Evolutionary conservation across 1,139 yeast genomes (phyloP).

Genomic region (Pichia norvegensis): DNA sequence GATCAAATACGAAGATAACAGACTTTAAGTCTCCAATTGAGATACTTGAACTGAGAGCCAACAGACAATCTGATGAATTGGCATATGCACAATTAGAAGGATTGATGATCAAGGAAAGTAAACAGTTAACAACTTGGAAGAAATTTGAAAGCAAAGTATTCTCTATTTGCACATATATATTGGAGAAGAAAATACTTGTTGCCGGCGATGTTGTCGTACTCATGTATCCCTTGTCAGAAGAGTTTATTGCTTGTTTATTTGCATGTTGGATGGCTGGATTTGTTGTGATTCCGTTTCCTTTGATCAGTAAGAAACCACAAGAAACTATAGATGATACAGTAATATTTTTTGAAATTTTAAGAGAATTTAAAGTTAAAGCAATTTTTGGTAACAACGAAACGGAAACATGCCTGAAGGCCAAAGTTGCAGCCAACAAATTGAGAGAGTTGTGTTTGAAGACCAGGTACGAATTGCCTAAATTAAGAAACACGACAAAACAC

Average conservation of each 20-base stretch:
- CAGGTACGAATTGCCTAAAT: constrained; percentile 40
- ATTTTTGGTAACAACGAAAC: constrained; percentile 75
- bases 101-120: constrained; percentile 41
- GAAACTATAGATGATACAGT: constrained; percentile 70
- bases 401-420: constrained; percentile 62
- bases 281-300: constrained; percentile 71
- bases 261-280: constrained; percentile 85
- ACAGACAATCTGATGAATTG: constrained; percentile 66
- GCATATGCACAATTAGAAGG: constrained; percentile 67
- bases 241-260: constrained; percentile 70
- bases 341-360: constrained; percentile 56
- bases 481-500: constrained; percentile 62
- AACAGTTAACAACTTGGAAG: constrained; percentile 47
- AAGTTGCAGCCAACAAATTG: constrained; percentile 55
- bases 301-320: constrained; percentile 59
- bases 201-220: constrained; percentile 71
- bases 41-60: constrained; percentile 70
- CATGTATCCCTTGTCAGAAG: constrained; percentile 85
- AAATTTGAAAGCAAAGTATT: constrained; percentile 73
- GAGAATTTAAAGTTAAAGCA: constrained; percentile 64
- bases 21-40: constrained; percentile 69
- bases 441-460: constrained; percentile 45
- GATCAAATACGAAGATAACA: constrained; percentile 65
- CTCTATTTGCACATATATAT: constrained; percentile 55
- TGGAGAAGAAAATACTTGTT: constrained; percentile 43